Evolutionary conservation across 140 eudicot genomes (phyloP).

Genomic region (Flaveria floridana): DNA sequence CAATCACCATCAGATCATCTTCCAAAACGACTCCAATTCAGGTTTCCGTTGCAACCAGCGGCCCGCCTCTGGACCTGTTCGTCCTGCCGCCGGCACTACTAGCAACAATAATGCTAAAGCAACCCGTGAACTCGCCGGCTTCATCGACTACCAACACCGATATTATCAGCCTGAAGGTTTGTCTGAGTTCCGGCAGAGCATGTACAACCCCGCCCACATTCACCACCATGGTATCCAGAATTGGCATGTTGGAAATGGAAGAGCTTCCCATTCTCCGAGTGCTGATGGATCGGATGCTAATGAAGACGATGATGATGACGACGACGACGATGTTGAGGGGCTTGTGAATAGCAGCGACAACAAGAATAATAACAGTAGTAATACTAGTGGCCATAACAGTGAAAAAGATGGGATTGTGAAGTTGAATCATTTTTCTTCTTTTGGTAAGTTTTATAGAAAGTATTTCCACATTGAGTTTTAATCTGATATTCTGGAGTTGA

Average conservation of each 20-base stretch:
- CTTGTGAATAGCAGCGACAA: constrained; percentile 31
- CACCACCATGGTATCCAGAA: constrained; percentile 24
- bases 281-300: constrained; percentile 51
- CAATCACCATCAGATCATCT: constrained; percentile 47
- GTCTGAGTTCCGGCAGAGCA: constrained; percentile 41
- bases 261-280: constrained; percentile 37
- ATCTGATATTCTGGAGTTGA: neutral
- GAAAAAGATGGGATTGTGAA: constrained; percentile 36
- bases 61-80: constrained; percentile 33
- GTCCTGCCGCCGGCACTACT: constrained; percentile 27
- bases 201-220: constrained; percentile 26
- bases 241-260: constrained; percentile 49
- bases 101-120: constrained; percentile 40
- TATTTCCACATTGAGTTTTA: neutral
- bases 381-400: constrained; percentile 37
- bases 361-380: constrained; percentile 30
- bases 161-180: constrained; percentile 24
- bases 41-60: constrained; percentile 35
- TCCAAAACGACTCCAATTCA: constrained; percentile 36
- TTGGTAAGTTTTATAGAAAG: constrained; percentile 35
- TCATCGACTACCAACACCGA: constrained; percentile 40
- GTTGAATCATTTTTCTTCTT: constrained; percentile 39
- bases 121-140: constrained; percentile 62
- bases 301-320: constrained; percentile 29
- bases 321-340: constrained; percentile 33